phyloP scores from a whole-genome alignment of 1,139 yeast genomes.

The Geotrichum fermentans region DNA sequence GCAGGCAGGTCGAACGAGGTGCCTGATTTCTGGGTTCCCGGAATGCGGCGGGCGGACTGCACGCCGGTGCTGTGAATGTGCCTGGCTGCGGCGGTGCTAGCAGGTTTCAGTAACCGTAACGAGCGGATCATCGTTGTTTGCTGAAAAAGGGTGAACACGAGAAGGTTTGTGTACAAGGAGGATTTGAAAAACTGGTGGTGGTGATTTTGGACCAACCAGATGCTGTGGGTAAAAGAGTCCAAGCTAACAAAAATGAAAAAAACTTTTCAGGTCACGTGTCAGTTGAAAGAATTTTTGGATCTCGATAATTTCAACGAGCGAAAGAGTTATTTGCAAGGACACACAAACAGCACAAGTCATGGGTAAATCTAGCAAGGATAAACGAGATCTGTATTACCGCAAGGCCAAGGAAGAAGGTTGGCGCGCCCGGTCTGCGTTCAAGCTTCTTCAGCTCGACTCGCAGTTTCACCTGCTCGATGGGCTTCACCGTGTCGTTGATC shows the following conservation, averaged over 20 bases:
- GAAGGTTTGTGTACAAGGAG: neutral
- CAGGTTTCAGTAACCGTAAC: neutral
- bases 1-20: conserved; percentile 8
- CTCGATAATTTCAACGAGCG: neutral
- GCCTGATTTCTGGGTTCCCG: neutral
- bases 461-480: conserved; percentile 77
- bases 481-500: conserved; percentile 79
- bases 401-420: conserved; percentile 97
- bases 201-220: conserved; percentile 2
- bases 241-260: too few relatives aligned
- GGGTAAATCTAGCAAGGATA: conserved; percentile 96
- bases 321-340: too few relatives aligned
- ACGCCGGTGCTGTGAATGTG: neutral
- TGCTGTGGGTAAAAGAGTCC: neutral
- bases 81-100: neutral
- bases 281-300: neutral
- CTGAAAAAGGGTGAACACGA: neutral
- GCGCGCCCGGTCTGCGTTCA: conserved; percentile 95
- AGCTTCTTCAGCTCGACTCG: conserved; percentile 80
- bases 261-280: conserved; percentile 2
- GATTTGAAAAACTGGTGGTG: neutral
- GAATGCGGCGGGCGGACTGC: neutral
- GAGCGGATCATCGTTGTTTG: conserved; percentile 2
- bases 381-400: conserved; percentile 79
- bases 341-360: too few relatives aligned